Evolutionary conservation across 192 early-diverging fungal genomes (phyloP).

Genomic region (Coemansia biformis): DNA sequence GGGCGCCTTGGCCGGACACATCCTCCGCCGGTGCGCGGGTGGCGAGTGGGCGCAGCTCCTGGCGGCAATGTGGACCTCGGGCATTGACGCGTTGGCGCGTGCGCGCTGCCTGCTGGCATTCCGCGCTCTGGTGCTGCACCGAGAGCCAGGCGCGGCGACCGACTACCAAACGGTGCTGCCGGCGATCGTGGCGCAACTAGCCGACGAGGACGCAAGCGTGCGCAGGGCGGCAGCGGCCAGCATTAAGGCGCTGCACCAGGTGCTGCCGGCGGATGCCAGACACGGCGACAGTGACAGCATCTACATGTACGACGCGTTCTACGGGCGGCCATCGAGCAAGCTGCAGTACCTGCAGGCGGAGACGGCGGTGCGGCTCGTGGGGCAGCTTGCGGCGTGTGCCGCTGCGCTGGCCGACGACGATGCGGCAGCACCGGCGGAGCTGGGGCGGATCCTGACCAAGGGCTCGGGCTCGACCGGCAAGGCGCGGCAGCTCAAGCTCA

Average conservation of each 20-base stretch:
- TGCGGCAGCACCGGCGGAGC: conserved; percentile 34
- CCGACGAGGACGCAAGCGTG: conserved; percentile 51
- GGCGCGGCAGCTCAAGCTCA: conserved; percentile 13
- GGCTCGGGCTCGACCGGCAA: conserved; percentile 14
- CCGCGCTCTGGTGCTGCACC: conserved; percentile 42
- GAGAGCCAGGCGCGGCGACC: conserved; percentile 5
- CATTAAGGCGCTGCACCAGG: conserved; percentile 49
- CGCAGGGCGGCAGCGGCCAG: conserved; percentile 62
- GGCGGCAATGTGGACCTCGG: conserved; percentile 22
- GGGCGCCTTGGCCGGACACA: conserved; percentile 26
- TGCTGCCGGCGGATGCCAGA: conserved; percentile 14
- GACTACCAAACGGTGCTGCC: conserved; percentile 72
- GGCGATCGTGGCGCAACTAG: conserved; percentile 62
- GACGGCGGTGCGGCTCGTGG: conserved; percentile 49
- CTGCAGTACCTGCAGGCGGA: conserved; percentile 57
- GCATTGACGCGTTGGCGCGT: conserved; percentile 10
- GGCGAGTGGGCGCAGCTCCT: conserved; percentile 48
- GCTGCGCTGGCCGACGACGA: conserved; percentile 20
- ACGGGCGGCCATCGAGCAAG: conserved; percentile 38
- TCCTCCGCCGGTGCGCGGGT: conserved; percentile 23
- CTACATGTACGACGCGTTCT: conserved; percentile 58
- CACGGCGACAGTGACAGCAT: conserved; percentile 23
- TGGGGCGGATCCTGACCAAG: conserved; percentile 40
- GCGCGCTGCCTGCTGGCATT: conserved; percentile 57
- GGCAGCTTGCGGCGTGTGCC: conserved; percentile 26